Evolutionary conservation across 1,284 basidiomycete genomes (phyloP), one percentile per base, ranked within the genome.

Genomic region (Mycena citricolor): DNA sequence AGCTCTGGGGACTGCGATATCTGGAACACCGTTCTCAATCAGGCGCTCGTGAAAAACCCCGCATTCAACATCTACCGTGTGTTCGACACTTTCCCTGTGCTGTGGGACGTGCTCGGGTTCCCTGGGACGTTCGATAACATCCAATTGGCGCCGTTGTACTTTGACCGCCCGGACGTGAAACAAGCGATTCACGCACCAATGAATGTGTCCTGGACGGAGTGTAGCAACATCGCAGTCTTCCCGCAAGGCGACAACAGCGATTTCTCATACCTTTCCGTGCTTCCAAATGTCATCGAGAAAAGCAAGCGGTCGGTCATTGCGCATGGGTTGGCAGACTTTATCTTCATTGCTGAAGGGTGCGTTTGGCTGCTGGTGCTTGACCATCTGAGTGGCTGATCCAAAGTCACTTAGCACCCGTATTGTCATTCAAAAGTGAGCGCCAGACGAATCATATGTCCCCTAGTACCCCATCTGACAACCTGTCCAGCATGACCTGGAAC

Each of bases 81-180:
- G 39, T 85, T 86, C 61, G 83, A 85, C 58, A 83, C 77, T 23
- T 69, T 58, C 56, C 61, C 62, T 12, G 54, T 86, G 26, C 65
- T 83, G 11, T 88, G 82, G 83, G 85, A 89, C 52, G 81, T 87
- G 5, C 78, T 89, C 26, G 86, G 84, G 12, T 85, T 84, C 69
- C 85, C 86, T 31, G 83, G 81, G 6, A 79, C 83, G 0, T 85
- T 83, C 65, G 51, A 56, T 3, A 66, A 86, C 34, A 58, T 55
- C 6, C 71, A 73, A 36, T 66, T 68, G 17, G 55, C 71, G 0
- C 76, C 75, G 4, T 42, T 77, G 32, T 90, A 88, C 66, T 90
- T 90, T 57, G 73, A 86, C 63, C 73, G 79, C 17, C 56, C 61
- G 7, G 83, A 89, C 40, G 86, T 90, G 43, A 87, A 89, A 62